Evolutionary conservation across 331 rosid species (phyloP), one percentile per base, ranked within the genome.

Genomic region (Malus hybrid): DNA sequence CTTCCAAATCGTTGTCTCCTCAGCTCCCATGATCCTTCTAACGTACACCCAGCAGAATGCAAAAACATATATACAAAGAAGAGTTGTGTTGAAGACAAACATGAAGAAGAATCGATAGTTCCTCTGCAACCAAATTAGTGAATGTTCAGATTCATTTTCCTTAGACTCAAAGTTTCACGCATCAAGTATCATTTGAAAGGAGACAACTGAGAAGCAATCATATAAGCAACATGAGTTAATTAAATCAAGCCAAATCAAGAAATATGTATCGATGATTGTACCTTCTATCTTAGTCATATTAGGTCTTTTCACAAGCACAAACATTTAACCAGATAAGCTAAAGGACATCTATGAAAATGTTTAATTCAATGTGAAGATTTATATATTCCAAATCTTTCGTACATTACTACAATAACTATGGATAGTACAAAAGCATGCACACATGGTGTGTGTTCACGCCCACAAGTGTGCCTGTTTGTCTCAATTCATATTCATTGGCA

Each of bases 81-180:
- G 92, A 16, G 99, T 94, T 19, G 97, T 90, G 36, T 97, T 90
- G 96, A 90, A 92, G 85, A 94, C 97, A 78, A 94, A 94, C 99
- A 88, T 87, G 96, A 94, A 94, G 95, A 94, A 94, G 93, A 92
- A 94, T 73, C 96, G 92, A 83, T 94, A 94, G 75, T 94, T 94
- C 76, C 99, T 88, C 99, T 94, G 99, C 96, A 87, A 18, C 67
- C 73, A 83, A 72, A 73, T 66, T 55, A 64, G 34, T 32, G 64
- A 72, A 50, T n/a, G 73, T 81, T 89, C 79, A 81, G 80, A 79
- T 82, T 46, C 65, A 36, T 48, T 16, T 22, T 62, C 61, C 18
- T 77, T 66, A 62, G 9, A 20, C 29, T 33, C 39, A 52, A 8
- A 50, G 56, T 33, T 44, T 46, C 24, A 33, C 15, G 32, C 13